Conservation (phyloP, 1,284 basidiomycete species). For the Pseudozyma thailandica region DNA sequence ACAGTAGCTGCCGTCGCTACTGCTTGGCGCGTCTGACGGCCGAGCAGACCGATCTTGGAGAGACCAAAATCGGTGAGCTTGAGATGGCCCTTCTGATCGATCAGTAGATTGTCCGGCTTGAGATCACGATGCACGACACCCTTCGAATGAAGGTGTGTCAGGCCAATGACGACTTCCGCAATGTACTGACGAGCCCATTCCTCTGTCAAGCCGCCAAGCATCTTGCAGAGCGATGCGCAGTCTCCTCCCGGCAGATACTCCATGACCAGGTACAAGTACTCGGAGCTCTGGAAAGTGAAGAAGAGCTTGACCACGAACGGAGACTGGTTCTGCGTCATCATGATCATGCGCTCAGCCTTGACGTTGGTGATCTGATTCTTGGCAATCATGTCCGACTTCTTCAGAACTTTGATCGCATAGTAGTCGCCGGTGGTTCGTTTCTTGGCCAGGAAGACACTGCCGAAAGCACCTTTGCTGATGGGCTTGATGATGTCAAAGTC, state of each 20-base stretch:
- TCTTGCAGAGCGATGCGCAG: slow-evolving; percentile 95
- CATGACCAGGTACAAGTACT: slow-evolving; percentile 71
- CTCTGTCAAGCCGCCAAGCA: slow-evolving; percentile 89
- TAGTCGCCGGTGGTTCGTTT: slow-evolving; percentile 98
- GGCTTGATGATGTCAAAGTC: slow-evolving; percentile 99
- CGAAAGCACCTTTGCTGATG: slow-evolving; percentile 96
- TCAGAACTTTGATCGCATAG: slow-evolving; percentile 98
- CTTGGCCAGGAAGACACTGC: slow-evolving; percentile 96
- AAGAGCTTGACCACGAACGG: slow-evolving; percentile 78
- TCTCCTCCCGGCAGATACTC: slow-evolving; percentile 83
- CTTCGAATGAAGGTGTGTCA: slow-evolving; percentile 92
- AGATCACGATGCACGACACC: slow-evolving; percentile 98
- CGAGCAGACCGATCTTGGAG: slow-evolving; percentile 94
- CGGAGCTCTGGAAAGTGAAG: slow-evolving; percentile 70
- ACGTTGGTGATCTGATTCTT: slow-evolving; percentile 99
- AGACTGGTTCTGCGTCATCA: slow-evolving; percentile 99
- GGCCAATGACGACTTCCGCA: slow-evolving; percentile 91
- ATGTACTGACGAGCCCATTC: slow-evolving; percentile 97
- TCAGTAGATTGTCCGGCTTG: slow-evolving; percentile 97
- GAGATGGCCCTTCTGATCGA: slow-evolving; percentile 93
- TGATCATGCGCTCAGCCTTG: slow-evolving; percentile 98
- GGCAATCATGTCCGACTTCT: slow-evolving; percentile 99
- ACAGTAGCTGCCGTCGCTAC: slow-evolving; percentile 16
- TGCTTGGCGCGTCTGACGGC: slow-evolving; percentile 76
- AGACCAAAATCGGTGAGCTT: slow-evolving; percentile 98